A percentile compares a stretch with the other conserved stretches of the same genome.
These are phyloP conservation scores for Eudorina sp. DNA, from an alignment of 139 green algal genomes.

Conservation along the genomic window DNA sequence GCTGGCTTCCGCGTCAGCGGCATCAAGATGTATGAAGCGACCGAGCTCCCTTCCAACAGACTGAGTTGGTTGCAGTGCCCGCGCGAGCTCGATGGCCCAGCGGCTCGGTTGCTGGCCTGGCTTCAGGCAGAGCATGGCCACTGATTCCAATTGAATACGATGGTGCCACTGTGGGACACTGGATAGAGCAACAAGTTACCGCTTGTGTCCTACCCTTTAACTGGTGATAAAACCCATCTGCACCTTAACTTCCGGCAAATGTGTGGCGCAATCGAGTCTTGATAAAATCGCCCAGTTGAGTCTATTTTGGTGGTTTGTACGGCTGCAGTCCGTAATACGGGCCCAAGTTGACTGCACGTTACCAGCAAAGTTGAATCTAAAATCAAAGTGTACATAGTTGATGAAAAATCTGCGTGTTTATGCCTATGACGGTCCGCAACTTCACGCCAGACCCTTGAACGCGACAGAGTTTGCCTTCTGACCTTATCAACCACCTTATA, in stretches of 20 bases:
- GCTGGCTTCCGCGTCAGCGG: not conserved
- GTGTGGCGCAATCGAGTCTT: too few species aligned
- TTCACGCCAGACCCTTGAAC: not conserved
- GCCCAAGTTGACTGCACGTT: not conserved
- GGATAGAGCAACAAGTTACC: too few species aligned
- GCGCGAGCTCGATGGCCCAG: not conserved
- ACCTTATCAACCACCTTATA: slow-evolving; percentile 10
- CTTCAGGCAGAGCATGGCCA: not conserved
- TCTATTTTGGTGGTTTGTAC: too few species aligned
- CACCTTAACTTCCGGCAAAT: too few species aligned
- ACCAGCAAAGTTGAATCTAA: not conserved
- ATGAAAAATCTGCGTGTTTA: not conserved
- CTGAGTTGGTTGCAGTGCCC: not conserved
- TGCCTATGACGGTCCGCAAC: not conserved
- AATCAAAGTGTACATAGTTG: not conserved
- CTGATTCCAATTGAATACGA: too few species aligned
- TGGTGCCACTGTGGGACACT: too few species aligned
- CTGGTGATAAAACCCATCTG: too few species aligned
- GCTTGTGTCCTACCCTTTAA: too few species aligned
- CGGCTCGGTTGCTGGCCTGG: not conserved
- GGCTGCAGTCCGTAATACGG: too few species aligned
- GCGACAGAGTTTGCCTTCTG: not conserved
- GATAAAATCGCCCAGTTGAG: too few species aligned
- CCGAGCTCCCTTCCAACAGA: not conserved
- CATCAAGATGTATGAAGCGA: not conserved